These are phyloP conservation scores for Rhodamnia argentea DNA, from an alignment of 345 rosid genomes.

Conservation along the genomic window DNA sequence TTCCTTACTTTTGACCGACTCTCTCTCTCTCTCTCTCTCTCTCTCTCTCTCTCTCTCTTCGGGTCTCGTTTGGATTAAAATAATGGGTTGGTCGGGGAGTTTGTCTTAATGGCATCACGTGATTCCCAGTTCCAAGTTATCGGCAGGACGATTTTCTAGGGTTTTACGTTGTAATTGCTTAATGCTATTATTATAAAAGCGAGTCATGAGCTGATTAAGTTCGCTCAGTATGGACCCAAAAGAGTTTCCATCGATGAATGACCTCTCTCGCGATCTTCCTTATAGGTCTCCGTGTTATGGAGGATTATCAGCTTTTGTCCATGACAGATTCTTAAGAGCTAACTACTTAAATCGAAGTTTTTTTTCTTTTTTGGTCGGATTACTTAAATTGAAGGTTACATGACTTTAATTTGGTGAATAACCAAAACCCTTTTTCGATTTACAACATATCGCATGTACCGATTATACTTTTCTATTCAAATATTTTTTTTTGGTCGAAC, in stretches of 20 bases:
- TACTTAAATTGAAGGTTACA: background rate
- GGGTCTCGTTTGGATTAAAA: conserved; percentile 14
- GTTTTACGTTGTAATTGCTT: background rate
- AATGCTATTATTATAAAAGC: background rate
- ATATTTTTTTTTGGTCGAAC: too few species aligned
- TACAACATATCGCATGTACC: background rate
- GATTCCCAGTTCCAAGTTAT: conserved; percentile 51
- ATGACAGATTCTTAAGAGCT: too few species aligned
- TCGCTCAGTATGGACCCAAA: background rate
- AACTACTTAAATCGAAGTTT: too few species aligned
- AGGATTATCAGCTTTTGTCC: too few species aligned
- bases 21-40: conserved; percentile 3
- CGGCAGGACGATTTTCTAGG: conserved; percentile 17
- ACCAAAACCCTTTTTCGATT: background rate
- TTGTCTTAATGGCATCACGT: conserved; percentile 87
- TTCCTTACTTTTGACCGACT: conserved; percentile 13
- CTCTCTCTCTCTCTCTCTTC: background rate
- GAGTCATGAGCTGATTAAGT: background rate
- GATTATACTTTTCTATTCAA: background rate
- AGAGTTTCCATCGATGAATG: background rate
- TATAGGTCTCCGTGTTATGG: background rate
- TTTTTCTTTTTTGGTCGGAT: too few species aligned
- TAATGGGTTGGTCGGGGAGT: conserved; percentile 53
- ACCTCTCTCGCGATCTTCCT: background rate
- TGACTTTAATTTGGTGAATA: background rate